A percentile compares a stretch with the other conserved stretches of the same genome.
phyloP scores from a whole-genome alignment of 1,284 basidiomycete genomes.

The Cutaneotrichosporon daszewskae region DNA sequence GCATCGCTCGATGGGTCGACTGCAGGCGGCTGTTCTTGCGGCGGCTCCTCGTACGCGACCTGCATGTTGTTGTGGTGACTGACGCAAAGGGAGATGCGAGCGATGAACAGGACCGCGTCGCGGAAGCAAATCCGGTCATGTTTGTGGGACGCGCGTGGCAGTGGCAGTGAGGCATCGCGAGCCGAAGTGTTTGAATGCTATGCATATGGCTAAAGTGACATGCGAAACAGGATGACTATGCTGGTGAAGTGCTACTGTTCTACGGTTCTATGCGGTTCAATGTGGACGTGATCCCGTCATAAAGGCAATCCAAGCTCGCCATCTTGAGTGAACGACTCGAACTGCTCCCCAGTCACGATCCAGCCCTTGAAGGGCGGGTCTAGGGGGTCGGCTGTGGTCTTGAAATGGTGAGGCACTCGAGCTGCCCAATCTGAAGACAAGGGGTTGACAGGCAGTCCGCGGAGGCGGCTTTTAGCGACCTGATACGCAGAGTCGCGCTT shows the following conservation, averaged over 20 bases:
- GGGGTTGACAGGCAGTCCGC: constrained; percentile 40
- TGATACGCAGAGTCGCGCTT: constrained; percentile 52
- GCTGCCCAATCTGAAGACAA: constrained; percentile 4
- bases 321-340: constrained; percentile 52
- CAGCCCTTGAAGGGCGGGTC: constrained; percentile 56
- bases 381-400: constrained; percentile 1
- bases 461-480: constrained; percentile 51
- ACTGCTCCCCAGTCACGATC: constrained; percentile 54
- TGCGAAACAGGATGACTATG: too few relatives aligned
- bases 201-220: neutral
- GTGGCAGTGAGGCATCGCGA: neutral
- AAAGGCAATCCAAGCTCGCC: neutral
- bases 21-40: too few relatives aligned
- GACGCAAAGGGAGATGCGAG: too few relatives aligned
- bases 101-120: neutral
- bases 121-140: neutral
- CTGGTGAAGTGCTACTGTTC: neutral
- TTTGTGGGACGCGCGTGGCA: neutral
- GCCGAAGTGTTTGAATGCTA: neutral
- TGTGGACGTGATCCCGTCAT: neutral
- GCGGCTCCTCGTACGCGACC: constrained; percentile 15
- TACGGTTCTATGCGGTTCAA: neutral
- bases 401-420: constrained; percentile 8
- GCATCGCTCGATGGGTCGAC: neutral
- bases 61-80: constrained; percentile 10